These are phyloP conservation scores for Chamaecrista fasciculata DNA, from an alignment of 306 rosid species.

Conservation along the genomic window DNA sequence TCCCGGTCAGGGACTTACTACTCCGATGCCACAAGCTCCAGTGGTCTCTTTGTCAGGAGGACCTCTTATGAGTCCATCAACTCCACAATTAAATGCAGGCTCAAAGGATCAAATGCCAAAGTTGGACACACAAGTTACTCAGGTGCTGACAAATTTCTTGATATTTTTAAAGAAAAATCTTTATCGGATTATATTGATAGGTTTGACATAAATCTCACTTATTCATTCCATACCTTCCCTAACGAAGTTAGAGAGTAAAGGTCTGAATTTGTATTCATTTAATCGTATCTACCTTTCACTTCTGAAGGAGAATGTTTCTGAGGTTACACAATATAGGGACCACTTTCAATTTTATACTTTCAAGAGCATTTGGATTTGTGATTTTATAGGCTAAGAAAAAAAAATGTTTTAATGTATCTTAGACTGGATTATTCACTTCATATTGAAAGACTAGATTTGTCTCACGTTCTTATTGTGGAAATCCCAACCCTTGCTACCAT, in stretches of 20 bases:
- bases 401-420: not conserved
- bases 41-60: conserved; percentile 54
- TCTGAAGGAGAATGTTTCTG: not conserved
- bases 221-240: not conserved
- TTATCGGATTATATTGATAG: not conserved
- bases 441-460: not conserved
- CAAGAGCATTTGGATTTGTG: not conserved
- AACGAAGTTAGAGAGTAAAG: not conserved
- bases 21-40: conserved; percentile 54
- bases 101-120: conserved; percentile 51
- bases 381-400: not conserved
- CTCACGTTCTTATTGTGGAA: not conserved
- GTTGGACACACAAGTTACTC: conserved; percentile 44
- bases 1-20: conserved; percentile 73
- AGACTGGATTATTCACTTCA: not conserved
- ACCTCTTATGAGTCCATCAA: conserved; percentile 53
- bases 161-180: not conserved
- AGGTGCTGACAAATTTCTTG: conserved; percentile 41
- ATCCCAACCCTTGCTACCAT: not conserved
- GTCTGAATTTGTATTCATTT: not conserved
- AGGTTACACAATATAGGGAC: not conserved
- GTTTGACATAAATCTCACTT: not conserved
- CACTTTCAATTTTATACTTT: not conserved
- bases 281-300: not conserved
- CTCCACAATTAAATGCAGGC: conserved; percentile 40